Evolutionary conservation across 1,139 yeast genomes (phyloP).

Genomic region (Yamadazyma triangularis): DNA sequence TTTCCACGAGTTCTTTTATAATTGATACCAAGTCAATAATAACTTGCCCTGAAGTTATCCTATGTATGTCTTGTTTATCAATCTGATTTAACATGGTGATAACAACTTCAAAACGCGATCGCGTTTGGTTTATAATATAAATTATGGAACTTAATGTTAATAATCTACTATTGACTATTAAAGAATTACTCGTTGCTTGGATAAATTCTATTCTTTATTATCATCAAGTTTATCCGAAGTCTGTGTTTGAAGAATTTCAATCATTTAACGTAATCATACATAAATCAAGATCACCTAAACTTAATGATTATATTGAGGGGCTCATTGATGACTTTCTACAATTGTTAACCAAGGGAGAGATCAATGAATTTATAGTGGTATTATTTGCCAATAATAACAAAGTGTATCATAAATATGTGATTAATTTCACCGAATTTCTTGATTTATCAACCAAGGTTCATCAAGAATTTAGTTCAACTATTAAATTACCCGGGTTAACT

Average conservation of each 20-base stretch:
- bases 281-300: conserved; percentile 40
- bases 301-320: conserved; percentile 31
- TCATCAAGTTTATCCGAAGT: conserved; percentile 39
- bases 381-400: conserved; percentile 19
- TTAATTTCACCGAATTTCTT: conserved; percentile 24
- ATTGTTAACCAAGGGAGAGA: conserved; percentile 13
- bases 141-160: conserved; percentile 19
- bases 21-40: conserved; percentile 73
- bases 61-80: conserved; percentile 50
- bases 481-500: conserved; percentile 22
- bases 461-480: conserved; percentile 2
- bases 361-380: conserved; percentile 19
- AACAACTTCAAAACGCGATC: conserved; percentile 2
- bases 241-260: conserved; percentile 30
- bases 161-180: conserved; percentile 26
- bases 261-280: conserved; percentile 39
- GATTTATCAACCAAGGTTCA: conserved; percentile 5
- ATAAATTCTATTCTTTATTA: conserved; percentile 44
- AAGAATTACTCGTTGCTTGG: conserved; percentile 40
- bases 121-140: neutral
- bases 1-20: conserved; percentile 83
- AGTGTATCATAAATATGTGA: conserved; percentile 19
- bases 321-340: conserved; percentile 21
- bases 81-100: conserved; percentile 30
- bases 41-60: conserved; percentile 90